Evolutionary conservation across 148 eudicot species (phyloP), one percentile per base, ranked within the genome.

Genomic region (Chenopodium album): DNA sequence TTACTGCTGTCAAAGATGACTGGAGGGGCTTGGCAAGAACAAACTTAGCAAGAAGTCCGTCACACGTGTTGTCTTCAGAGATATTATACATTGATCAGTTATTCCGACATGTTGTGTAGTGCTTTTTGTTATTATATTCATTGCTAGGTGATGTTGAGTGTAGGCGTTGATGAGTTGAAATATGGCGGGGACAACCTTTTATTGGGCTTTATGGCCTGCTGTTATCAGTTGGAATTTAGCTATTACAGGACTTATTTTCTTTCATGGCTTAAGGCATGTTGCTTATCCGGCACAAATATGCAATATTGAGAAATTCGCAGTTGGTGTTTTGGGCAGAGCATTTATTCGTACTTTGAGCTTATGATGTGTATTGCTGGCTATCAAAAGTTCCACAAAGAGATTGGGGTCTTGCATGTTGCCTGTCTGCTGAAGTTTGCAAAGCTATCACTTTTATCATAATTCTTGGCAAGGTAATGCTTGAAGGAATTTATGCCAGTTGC

Each of bases 371-470:
- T 71, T 22, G 28, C 22, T 37, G 47, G 73, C 46, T 34, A 34
- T 14, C 17, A 32, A 16, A 41, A n/a, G 32, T 11, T 48, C 29
- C 29, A 65, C 12, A 12, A 23, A 9, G 12, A 28, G 26, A 4
- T 28, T 28, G 59, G 76, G 9, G 44, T 23, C 52, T 28, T 65
- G 46, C 14, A 37, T n/a, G 67, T 29, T 60, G 16, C 37, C 23
- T 73, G 37, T 32, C 77, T 60, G 71, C 71, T 73, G 37, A 62
- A 60, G 60, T 80, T 10, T 48, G 10, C 62, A 71, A 46, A 23
- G 77, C 76, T 29, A 28, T 71, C 17, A 41, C 23, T 9, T 44
- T 20, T 62, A 19, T 41, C 7, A 10, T 37, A 26, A 13, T n/a
- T 47, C 60, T 11, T 46, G 16, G 54, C 54, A 22, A 72, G 54